Base-by-base conservation (phyloP, 805 yeast species). In the Suhomyces vadensis region DNA sequence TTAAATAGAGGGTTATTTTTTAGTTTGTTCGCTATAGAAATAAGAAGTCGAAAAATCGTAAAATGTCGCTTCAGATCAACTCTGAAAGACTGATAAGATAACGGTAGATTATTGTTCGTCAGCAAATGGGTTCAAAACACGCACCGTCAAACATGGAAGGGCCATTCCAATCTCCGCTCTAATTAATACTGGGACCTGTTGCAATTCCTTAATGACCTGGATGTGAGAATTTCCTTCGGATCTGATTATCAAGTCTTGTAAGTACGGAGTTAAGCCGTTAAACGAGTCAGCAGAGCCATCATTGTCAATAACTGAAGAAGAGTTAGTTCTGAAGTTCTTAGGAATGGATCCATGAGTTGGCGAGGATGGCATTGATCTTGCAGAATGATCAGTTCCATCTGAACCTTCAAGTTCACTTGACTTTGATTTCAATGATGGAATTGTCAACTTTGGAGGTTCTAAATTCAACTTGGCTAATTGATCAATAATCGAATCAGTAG, bases 111-210 rank as follows among this genome's bases (percentile, higher is more conserved):
- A 24, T 33, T 48, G 48, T 29, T 49, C 49, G 23, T 55, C 49
- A 9, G 68, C 69, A 61, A 91, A 92, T 24, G 99, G 99, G 57
- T 92, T 92, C 58, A 91, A 72, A 6, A 92, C 86, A 56, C 96
- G 79, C 11, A 94, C 96, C 3, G 97, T 88, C 55, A 92, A 75
- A 63, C 97, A 92, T 13, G 99, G 99, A 42, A 92, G 73, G 2
- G 97, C 92, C 91, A 89, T 89, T 40, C 97, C 97, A 41, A 90
- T 81, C 62, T 91, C 98, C 0, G 97, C 89, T 56, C 97, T 76
- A 51, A 94, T 73, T 48, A 92, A 71, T 24, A 92, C 82, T 7
- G 98, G 98, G 39, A 92, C 85, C 54, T 81, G 83, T 39, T 77
- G 77, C 56, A 91, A 69, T 56, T 87, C 92, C 49, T 78, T 75